phyloP scores from a whole-genome alignment of 2,329 filamentous ascomycete genomes.

The Penicillium hesseltinei region DNA sequence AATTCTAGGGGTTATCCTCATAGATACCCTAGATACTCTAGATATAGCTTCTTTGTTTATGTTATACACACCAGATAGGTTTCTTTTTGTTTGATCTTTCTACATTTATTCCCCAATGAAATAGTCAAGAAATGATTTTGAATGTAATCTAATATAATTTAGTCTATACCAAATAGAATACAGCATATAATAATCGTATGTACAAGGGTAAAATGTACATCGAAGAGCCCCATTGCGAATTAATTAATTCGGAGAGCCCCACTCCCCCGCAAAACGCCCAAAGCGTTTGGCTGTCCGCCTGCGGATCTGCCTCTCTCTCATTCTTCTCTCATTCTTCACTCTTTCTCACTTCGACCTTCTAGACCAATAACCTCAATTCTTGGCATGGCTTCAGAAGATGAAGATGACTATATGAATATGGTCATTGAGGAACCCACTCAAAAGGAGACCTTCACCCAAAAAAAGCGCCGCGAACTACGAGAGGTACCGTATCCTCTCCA shows the following conservation, averaged over 20 bases:
- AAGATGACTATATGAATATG: conserved; percentile 98
- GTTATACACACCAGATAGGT: not conserved
- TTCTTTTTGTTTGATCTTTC: not conserved
- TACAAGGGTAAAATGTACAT: not conserved
- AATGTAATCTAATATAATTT: no score
- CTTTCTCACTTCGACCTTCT: not conserved
- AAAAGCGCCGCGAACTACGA: conserved; percentile 53
- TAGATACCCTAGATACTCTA: not conserved
- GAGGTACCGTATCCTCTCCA: conserved; percentile 37
- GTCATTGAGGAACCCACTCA: conserved; percentile 67
- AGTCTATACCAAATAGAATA: no score
- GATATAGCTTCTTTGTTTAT: not conserved
- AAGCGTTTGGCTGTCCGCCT: no score
- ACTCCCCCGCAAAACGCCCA: conserved; percentile 13
- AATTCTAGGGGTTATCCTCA: not conserved
- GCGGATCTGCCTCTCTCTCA: no score
- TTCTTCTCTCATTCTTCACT: not conserved
- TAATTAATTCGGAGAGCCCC: not conserved
- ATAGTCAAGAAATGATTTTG: not conserved
- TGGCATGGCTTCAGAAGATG: conserved; percentile 48
- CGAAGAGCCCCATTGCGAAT: not conserved
- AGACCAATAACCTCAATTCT: not conserved
- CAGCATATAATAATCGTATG: not conserved
- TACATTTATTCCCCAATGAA: not conserved
- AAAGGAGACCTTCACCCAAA: conserved; percentile 64